Base-by-base conservation (phyloP, 805 yeast species). In the Zygoascus biomembranicola region DNA sequence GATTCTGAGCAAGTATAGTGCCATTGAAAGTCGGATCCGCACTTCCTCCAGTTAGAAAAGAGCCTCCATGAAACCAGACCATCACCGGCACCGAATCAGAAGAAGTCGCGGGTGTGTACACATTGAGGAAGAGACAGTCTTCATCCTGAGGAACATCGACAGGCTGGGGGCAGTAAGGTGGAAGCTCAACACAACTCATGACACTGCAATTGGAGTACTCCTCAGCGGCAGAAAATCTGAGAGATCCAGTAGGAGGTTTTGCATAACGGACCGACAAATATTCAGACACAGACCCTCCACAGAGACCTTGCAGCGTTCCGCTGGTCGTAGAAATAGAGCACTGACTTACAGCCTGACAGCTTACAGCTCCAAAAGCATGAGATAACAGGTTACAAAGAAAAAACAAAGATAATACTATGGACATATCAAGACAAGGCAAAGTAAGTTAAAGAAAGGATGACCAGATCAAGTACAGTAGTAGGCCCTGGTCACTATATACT, bases 31-130 rank as follows among this genome's bases (percentile, higher is more conserved):
- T 54, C 3, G 63, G 60, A 43, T 61, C 64, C n/a, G 63, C 54
- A 28, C 72, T 69, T 16, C 62, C 62, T 2, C 73, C 72, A 20
- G 59, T 59, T 3, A 51, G 19, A 50, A 64, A 68, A 1, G 71
- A 66, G 35, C 75, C 74, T 13, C 74, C 75, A 52, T 69, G 70
- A 41, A 71, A 61, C 67, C 70, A 69, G n/a, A 64, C 57, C 43
- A 60, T 60, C 10, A 67, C 69, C 1, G 70, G 68, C 32, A 42
- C 43, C 14, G 41, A 32, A 4, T 26, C 19, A 2, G 45, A 32
- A 8, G 39, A 23, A 11, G 20, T 50, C 5, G 59, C 56, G 0
- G 70, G 69, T 10, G 55, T 57, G 23, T 60, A 64, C 35, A 68
- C 59, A 53, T 67, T 68, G 18, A 68, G 52, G 5, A 57, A 59